Evolutionary conservation across 495 filamentous ascomycete genomes (phyloP).

Genomic region (Talaromyces thailandensis): DNA sequence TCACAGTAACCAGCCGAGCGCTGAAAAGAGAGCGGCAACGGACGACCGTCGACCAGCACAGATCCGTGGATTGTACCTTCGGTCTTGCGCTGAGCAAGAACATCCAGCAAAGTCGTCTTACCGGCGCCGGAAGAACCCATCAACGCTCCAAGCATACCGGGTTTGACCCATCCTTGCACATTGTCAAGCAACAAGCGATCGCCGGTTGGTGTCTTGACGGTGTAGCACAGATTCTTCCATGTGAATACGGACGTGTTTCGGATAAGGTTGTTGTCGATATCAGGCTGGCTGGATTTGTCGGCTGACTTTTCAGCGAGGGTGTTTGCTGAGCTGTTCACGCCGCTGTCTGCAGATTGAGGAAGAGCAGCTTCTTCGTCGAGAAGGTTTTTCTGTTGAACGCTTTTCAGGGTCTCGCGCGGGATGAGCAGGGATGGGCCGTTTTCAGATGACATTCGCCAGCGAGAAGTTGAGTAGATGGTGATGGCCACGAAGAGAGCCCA

Average conservation of each 20-base stretch:
- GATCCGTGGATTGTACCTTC: conserved; percentile 83
- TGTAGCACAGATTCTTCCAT: conserved; percentile 53
- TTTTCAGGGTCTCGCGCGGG: conserved; percentile 27
- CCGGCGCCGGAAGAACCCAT: conserved; percentile 60
- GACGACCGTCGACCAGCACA: conserved; percentile 75
- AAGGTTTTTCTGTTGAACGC: conserved; percentile 6
- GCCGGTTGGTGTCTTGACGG: conserved; percentile 32
- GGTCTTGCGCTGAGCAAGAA: conserved; percentile 58
- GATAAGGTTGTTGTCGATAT: conserved; percentile 22
- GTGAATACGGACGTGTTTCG: conserved; percentile 49
- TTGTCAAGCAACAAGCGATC: conserved; percentile 52
- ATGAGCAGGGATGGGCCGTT: conserved; percentile 26
- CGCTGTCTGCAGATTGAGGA: conserved; percentile 1
- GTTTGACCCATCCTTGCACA: conserved; percentile 85
- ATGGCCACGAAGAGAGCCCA: conserved; percentile 30
- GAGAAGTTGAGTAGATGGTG: conserved; percentile 27
- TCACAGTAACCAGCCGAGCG: conserved; percentile 51
- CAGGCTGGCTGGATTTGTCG: conserved; percentile 25
- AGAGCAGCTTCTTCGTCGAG: conserved; percentile 26
- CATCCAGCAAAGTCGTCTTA: conserved; percentile 53
- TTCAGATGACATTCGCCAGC: conserved; percentile 25
- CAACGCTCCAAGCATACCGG: conserved; percentile 67
- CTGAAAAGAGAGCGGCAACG: conserved; percentile 73
- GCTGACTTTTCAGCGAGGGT: conserved; percentile 17
- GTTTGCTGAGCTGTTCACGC: not conserved